These are phyloP conservation scores for Cladosporium sp. DNA, from an alignment of 2,329 filamentous ascomycete genomes.

Conservation along the genomic window DNA sequence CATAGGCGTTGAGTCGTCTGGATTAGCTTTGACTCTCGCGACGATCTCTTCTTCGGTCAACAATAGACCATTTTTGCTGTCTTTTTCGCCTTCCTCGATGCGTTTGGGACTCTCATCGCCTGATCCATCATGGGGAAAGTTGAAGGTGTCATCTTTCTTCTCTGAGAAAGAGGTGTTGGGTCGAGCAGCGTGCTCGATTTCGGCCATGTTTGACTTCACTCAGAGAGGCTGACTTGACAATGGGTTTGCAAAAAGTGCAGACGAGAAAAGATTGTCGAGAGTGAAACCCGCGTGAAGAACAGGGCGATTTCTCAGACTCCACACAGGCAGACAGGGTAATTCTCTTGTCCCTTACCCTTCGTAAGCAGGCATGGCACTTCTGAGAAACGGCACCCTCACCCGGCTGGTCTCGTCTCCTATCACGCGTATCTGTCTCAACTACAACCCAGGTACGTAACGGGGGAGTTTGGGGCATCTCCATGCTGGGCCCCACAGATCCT, in stretches of 20 bases:
- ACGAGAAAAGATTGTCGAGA: too few species aligned
- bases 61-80: conserved; percentile 13
- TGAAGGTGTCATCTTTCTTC: neutral
- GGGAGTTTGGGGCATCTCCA: conserved; percentile 2
- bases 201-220: neutral
- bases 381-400: too few species aligned
- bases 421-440: too few species aligned
- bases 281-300: too few species aligned
- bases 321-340: too few species aligned
- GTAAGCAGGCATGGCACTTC: too few species aligned
- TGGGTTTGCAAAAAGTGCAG: too few species aligned
- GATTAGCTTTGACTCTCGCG: conserved; percentile 15
- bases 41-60: conserved; percentile 15
- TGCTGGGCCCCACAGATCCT: neutral
- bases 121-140: neutral
- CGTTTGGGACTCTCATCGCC: conserved; percentile 1
- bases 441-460: too few species aligned
- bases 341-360: too few species aligned
- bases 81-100: conserved; percentile 10
- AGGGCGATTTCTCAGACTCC: too few species aligned
- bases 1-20: conserved; percentile 19
- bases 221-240: too few species aligned
- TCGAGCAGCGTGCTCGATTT: neutral
- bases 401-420: too few species aligned
- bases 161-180: neutral